Evolutionary conservation across 164 flowering plant species (phyloP).

Genomic region (Nelumbo lutea): DNA sequence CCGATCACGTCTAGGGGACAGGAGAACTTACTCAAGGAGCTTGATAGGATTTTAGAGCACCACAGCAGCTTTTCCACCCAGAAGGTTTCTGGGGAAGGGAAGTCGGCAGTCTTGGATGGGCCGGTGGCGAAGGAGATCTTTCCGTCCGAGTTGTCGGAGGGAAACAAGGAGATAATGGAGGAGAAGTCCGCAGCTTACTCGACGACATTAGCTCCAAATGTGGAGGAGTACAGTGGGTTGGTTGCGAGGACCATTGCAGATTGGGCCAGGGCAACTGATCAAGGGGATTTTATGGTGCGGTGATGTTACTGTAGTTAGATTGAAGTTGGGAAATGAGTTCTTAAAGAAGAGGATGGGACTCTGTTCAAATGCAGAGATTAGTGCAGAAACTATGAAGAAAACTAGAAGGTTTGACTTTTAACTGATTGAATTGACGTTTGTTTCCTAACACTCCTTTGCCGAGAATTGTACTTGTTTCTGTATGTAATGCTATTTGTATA

Average conservation of each 20-base stretch:
- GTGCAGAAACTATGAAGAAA: slow-evolving; percentile 53
- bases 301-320: slow-evolving; percentile 80
- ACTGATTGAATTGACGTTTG: too few species aligned
- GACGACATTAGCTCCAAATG: slow-evolving; percentile 95
- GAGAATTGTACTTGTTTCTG: too few species aligned
- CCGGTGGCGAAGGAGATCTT: slow-evolving; percentile 40
- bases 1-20: slow-evolving; percentile 81
- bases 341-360: slow-evolving; percentile 53
- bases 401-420: slow-evolving; percentile 46
- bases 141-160: slow-evolving; percentile 55
- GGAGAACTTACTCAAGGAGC: slow-evolving; percentile 36
- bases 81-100: slow-evolving; percentile 31
- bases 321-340: slow-evolving; percentile 72
- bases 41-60: slow-evolving; percentile 54
- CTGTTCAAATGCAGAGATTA: slow-evolving; percentile 32
- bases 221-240: slow-evolving; percentile 79
- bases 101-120: slow-evolving; percentile 34
- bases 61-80: slow-evolving; percentile 63
- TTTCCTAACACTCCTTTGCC: background rate
- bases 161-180: slow-evolving; percentile 61
- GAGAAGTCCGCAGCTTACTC: slow-evolving; percentile 67
- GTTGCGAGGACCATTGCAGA: slow-evolving; percentile 63
- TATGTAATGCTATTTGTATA: too few species aligned
- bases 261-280: slow-evolving; percentile 76
- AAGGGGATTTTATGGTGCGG: slow-evolving; percentile 95